These are phyloP conservation scores for Pleurotus tuoliensis DNA, from an alignment of 768 basidiomycete species.

Conservation along the genomic window DNA sequence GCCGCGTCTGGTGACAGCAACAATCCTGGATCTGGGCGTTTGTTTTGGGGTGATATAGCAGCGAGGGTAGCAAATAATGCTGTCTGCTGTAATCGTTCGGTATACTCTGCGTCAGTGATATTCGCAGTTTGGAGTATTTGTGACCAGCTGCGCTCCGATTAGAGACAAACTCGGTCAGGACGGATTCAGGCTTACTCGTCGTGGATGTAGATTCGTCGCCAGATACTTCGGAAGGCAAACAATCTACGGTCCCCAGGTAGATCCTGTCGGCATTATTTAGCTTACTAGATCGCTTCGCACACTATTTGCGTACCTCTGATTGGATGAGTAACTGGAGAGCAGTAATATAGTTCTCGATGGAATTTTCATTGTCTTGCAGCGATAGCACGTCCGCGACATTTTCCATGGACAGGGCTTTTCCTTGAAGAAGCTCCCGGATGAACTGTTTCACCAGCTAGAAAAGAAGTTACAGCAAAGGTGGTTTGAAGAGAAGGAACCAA, in stretches of 20 bases:
- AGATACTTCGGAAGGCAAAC: conserved; percentile 71
- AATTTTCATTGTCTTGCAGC: conserved; percentile 70
- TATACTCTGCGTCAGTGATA: conserved; percentile 74
- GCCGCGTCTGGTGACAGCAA: conserved; percentile 53
- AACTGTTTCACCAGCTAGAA: conserved; percentile 66
- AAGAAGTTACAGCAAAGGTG: not conserved
- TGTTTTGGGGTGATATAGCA: conserved; percentile 38
- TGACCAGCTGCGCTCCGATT: conserved; percentile 60
- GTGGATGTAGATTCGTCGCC: conserved; percentile 85
- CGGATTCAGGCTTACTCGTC: conserved; percentile 63
- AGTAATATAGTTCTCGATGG: conserved; percentile 61
- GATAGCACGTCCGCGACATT: conserved; percentile 82
- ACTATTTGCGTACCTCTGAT: conserved; percentile 34
- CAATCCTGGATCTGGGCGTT: conserved; percentile 37
- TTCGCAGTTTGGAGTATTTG: conserved; percentile 69
- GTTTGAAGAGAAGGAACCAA: not conserved
- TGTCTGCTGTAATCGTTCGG: conserved; percentile 64
- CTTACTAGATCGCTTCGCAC: not conserved
- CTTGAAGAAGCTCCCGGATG: conserved; percentile 67
- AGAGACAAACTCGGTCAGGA: not conserved
- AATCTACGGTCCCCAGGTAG: conserved; percentile 66
- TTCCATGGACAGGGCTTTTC: conserved; percentile 71
- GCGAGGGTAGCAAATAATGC: conserved; percentile 69
- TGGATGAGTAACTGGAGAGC: conserved; percentile 64
- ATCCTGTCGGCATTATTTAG: conserved; percentile 34